phyloP scores from a whole-genome alignment of 371 early-diverging fungal species.

The Funneliformis caledonium region DNA sequence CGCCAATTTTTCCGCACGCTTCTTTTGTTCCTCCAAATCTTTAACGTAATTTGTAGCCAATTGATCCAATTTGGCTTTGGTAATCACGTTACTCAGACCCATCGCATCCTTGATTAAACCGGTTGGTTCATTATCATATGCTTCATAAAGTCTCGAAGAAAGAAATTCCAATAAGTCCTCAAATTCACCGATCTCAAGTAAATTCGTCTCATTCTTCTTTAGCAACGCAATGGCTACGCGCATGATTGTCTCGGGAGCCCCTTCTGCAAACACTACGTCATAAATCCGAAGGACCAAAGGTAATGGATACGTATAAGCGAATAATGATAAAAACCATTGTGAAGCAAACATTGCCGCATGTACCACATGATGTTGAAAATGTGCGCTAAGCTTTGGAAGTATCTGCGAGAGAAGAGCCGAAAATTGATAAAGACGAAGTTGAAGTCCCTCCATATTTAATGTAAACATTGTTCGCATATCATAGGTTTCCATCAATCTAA shows the following conservation, averaged over 20 bases:
- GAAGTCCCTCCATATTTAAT: constrained; percentile 38
- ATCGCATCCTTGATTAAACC: constrained; percentile 80
- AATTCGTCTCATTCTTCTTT: constrained; percentile 67
- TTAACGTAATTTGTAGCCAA: constrained; percentile 70
- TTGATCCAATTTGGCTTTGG: constrained; percentile 70
- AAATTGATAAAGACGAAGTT: constrained; percentile 51
- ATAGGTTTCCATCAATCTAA: constrained; percentile 81
- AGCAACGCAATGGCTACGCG: constrained; percentile 82
- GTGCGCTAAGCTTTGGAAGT: constrained; percentile 75
- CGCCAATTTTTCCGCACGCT: constrained; percentile 62
- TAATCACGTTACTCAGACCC: constrained; percentile 66
- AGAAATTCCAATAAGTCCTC: constrained; percentile 83
- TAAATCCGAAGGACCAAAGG: constrained; percentile 86
- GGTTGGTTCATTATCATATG: constrained; percentile 66
- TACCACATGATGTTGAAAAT: constrained; percentile 76
- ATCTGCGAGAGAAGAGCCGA: constrained; percentile 76
- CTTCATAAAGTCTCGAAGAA: constrained; percentile 78
- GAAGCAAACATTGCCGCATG: constrained; percentile 90
- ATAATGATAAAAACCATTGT: constrained; percentile 95
- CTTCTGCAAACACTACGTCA: constrained; percentile 86
- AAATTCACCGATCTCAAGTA: constrained; percentile 79
- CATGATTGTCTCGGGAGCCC: constrained; percentile 81
- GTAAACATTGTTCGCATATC: constrained; percentile 63
- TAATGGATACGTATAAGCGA: constrained; percentile 92
- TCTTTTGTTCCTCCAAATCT: constrained; percentile 66